Evolutionary conservation across 345 rosid species (phyloP), one percentile per base, ranked within the genome.

Genomic region (Odontarrhena argentea): DNA sequence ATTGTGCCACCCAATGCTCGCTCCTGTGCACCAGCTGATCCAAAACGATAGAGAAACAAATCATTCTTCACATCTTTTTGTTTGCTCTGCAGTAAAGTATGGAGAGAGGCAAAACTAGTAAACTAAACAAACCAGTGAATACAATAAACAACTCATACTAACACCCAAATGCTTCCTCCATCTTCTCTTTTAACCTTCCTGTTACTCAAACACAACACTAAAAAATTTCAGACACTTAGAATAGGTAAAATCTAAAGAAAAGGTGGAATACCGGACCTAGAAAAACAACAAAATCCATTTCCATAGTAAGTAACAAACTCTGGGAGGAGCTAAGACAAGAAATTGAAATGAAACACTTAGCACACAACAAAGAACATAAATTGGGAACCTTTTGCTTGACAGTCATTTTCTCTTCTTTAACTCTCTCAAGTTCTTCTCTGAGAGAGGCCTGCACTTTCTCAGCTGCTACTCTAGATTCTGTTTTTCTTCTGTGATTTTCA

Each of bases 1-100:
- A 79, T 87, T 86, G 45, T 94, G 99, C 97, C 97, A 94, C 8
- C 96, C 99, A 60, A 91, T 91, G 81, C 92, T 85, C 5, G 95
- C 91, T 81, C 97, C 96, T 81, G 66, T 79, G 24, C 80, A 77
- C 99, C 96, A 91, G 79, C 97, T 93, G 74, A 75, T 66, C 54
- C 22, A 46, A 63, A 61, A 22, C 60, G 6, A 56, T 38, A 32
- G n/a, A n/a, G n/a, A 6, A 52, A 25, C 1, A 10, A 8, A 6
- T 14, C 61, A 35, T 44, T 18, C 50, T 11, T 51, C 30, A 46
- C 34, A 18, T 13, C 28, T 47, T 13, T 51, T 9, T 2, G 8
- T 2, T 13, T 2, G 1, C 35, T 49, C 8, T 4, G 43, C n/a
- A n/a, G n/a, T n/a, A n/a, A n/a, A n/a, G n/a, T n/a, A n/a, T n/a